Base-by-base conservation (phyloP, 345 rosid species). In the Aquilaria yunnanensis region DNA sequence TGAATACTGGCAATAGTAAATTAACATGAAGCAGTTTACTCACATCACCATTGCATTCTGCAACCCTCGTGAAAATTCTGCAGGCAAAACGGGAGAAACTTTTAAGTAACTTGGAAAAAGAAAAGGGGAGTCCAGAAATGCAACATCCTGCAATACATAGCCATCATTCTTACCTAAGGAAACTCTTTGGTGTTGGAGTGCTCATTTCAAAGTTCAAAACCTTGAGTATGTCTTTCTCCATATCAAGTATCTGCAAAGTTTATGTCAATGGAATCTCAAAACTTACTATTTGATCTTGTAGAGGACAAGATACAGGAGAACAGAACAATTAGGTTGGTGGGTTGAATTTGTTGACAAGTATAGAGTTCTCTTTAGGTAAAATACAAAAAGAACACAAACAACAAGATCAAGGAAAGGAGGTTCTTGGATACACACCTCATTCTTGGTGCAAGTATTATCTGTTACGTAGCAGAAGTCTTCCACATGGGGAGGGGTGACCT, bases 381-480 rank as follows among this genome's bases (percentile, higher is more conserved):
- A 54, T 30, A 53, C 9, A 37, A 64, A 5, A 8, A 5, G n/a
- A 51, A 31, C 31, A 51, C 6, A 14, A 30, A 9, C 41, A 41
- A 54, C 12, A 50, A 23, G 45, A n/a, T 56, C 37, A 45, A 47
- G 30, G 43, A 37, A 9, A 14, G 30, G 32, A 29, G 53, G 60
- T 65, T 23, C 41, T 1, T 41, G 60, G 14, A 33, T 55, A 11
- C 41, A 51, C 46, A 72, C 85, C 80, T 85, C 83, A 23, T 83
- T 80, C 67, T 72, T 78, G 12, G 85, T 78, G 76, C 81, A 88
- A 4, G 91, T 77, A 67, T 88, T 85, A 56, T 88, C 96, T 2
- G 96, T 88, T 51, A 83, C 77, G 55, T 83, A 83, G 68, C 85
- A 85, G 64, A 88, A 88, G 32, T 88, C 92, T 54, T 83, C 92